Evolutionary conservation across 148 eudicot species (phyloP).

Genomic region (Chenopodium suecicum): DNA sequence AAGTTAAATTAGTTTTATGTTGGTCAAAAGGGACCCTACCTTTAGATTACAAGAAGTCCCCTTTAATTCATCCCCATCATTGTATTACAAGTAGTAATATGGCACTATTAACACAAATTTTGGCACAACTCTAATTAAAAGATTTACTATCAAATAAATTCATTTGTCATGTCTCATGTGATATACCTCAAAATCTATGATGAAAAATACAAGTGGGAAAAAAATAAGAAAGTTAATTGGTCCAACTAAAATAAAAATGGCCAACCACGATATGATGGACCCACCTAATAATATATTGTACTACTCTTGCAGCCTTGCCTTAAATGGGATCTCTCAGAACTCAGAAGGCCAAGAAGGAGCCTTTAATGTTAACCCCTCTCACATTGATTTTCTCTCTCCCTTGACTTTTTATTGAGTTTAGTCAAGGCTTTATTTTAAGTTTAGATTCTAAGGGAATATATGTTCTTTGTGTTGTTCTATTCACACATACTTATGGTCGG

Average conservation of each 20-base stretch:
- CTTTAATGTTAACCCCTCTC: constrained; percentile 2
- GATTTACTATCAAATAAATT: neutral
- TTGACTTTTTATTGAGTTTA: neutral
- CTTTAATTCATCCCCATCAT: constrained; percentile 3
- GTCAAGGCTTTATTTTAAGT: constrained; percentile 12
- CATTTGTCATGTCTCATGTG: neutral
- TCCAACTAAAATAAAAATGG: constrained; percentile 24
- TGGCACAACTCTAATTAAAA: neutral
- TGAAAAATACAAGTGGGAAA: constrained; percentile 18
- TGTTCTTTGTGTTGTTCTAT: constrained; percentile 18
- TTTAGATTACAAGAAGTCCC: neutral
- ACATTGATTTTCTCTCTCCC: neutral
- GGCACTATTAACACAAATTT: neutral
- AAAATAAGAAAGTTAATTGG: constrained; percentile 10
- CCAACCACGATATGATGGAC: constrained; percentile 30
- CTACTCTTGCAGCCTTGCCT: constrained; percentile 9
- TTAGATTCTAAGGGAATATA: constrained; percentile 24
- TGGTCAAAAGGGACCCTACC: neutral
- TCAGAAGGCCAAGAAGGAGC: neutral
- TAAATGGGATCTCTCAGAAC: constrained; percentile 14
- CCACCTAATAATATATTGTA: constrained; percentile 24
- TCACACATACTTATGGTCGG: constrained; percentile 23
- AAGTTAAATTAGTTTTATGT: too few species aligned
- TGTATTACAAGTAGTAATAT: constrained; percentile 7
- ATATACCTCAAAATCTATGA: neutral